Evolutionary conservation across 1,284 basidiomycete genomes (phyloP).

Genomic region (Kalmanozyma brasiliensis): DNA sequence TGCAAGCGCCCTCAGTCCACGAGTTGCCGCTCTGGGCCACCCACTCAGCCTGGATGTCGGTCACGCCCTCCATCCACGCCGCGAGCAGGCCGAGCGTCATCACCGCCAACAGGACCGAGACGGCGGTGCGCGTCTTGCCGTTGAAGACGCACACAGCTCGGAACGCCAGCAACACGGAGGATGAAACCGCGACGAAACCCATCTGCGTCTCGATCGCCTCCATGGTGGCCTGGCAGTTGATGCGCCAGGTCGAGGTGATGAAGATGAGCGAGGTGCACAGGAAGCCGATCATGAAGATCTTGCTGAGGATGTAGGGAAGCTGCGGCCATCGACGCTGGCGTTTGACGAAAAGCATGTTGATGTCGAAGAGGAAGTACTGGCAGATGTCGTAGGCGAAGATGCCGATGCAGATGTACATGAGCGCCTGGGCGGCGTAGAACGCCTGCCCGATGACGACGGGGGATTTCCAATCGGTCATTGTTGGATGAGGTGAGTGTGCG

Average conservation of each 20-base stretch:
- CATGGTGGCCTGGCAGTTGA: slow-evolving; percentile 31
- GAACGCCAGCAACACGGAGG: slow-evolving; percentile 37
- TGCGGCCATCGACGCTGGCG: slow-evolving; percentile 39
- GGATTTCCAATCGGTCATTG: slow-evolving; percentile 28
- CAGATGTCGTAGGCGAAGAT: slow-evolving; percentile 30
- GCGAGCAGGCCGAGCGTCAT: slow-evolving; percentile 42
- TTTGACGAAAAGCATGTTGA: slow-evolving; percentile 23
- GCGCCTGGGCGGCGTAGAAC: slow-evolving; percentile 23
- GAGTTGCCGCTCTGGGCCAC: slow-evolving; percentile 20
- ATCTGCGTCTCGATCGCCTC: slow-evolving; percentile 47
- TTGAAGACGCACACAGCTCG: slow-evolving; percentile 47
- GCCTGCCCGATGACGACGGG: slow-evolving; percentile 21
- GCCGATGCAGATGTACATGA: slow-evolving; percentile 42
- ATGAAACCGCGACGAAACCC: slow-evolving; percentile 39
- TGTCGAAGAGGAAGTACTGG: slow-evolving; percentile 30
- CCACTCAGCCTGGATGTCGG: slow-evolving; percentile 38
- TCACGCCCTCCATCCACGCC: slow-evolving; percentile 53
- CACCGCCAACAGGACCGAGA: slow-evolving; percentile 29
- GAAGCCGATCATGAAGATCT: slow-evolving; percentile 34
- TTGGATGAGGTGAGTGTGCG: slow-evolving; percentile 2
- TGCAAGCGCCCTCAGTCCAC: slow-evolving; percentile 49
- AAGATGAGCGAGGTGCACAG: slow-evolving; percentile 21
- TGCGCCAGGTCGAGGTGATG: slow-evolving; percentile 17
- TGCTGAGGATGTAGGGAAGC: slow-evolving; percentile 37
- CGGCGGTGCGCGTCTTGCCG: slow-evolving; percentile 20